Conservation (phyloP, 176 grass and related monocot species). For the Oryza rufipogon region DNA sequence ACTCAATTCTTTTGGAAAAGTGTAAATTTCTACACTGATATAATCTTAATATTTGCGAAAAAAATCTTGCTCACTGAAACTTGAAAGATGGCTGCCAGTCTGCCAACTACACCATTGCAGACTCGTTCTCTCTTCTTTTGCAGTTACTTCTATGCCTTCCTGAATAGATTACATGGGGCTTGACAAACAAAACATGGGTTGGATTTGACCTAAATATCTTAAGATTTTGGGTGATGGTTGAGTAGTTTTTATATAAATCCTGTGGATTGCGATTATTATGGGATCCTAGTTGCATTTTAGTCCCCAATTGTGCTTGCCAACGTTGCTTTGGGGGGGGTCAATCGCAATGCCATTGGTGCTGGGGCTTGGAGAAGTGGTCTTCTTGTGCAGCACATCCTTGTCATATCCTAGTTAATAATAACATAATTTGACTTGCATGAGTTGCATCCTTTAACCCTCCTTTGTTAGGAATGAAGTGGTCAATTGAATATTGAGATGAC, state of each 20-base stretch:
- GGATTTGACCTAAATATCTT: constrained; percentile 15
- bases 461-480: not conserved
- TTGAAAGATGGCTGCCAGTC: not conserved
- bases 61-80: not conserved
- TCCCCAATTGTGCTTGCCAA: constrained; percentile 40
- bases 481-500: constrained; percentile 5
- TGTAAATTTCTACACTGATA: not conserved
- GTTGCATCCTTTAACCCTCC: constrained; percentile 2
- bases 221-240: constrained; percentile 26
- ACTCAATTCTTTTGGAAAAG: not conserved
- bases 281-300: constrained; percentile 32
- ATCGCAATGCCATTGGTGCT: constrained; percentile 3
- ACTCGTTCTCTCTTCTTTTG: not conserved
- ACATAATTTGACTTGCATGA: constrained; percentile 23
- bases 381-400: constrained; percentile 11
- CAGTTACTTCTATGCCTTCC: not conserved
- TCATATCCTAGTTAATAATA: not conserved
- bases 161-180: not conserved
- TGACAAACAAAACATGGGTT: not conserved
- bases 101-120: not conserved
- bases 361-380: constrained; percentile 7
- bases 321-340: constrained; percentile 27
- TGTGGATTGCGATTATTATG: constrained; percentile 31
- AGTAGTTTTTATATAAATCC: constrained; percentile 19
- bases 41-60: not conserved